Conservation (phyloP, 2,329 filamentous ascomycete species). For the Paraphaeosphaeria sporulosa region DNA sequence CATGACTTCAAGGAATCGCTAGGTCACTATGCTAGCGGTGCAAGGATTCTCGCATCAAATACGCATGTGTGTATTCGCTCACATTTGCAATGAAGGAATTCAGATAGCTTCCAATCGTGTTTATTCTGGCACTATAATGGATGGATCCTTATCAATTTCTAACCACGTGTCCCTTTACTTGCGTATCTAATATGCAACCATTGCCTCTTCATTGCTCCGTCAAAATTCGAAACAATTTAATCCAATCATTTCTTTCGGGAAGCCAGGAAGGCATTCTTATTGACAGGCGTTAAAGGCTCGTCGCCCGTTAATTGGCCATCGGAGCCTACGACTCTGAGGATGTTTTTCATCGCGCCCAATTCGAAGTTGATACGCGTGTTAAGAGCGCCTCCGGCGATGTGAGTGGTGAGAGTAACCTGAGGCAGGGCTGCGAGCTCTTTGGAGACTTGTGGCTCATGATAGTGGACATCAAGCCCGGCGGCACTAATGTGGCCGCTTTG, state of each 20-base stretch:
- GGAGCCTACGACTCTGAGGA: constrained; percentile 33
- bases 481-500: constrained; percentile 41
- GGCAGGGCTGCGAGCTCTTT: constrained; percentile 38
- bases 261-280: constrained; percentile 35
- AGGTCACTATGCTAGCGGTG: background rate
- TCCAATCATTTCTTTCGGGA: background rate
- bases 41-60: background rate
- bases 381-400: constrained; percentile 67
- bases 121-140: no score
- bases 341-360: constrained; percentile 66
- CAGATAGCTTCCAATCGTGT: no score
- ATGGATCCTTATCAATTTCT: no score
- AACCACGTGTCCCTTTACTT: no score
- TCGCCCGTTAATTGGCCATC: constrained; percentile 59
- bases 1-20: background rate
- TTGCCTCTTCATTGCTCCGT: background rate
- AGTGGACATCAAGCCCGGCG: constrained; percentile 48
- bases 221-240: background rate
- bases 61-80: background rate
- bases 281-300: constrained; percentile 63
- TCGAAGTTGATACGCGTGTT: constrained; percentile 67
- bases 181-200: background rate
- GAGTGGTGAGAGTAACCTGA: constrained; percentile 57
- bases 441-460: constrained; percentile 45
- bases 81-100: background rate